These are phyloP conservation scores for Pseudopyrenochaeta lycopersici DNA, from an alignment of 2,329 filamentous ascomycete species.

Conservation along the genomic window DNA sequence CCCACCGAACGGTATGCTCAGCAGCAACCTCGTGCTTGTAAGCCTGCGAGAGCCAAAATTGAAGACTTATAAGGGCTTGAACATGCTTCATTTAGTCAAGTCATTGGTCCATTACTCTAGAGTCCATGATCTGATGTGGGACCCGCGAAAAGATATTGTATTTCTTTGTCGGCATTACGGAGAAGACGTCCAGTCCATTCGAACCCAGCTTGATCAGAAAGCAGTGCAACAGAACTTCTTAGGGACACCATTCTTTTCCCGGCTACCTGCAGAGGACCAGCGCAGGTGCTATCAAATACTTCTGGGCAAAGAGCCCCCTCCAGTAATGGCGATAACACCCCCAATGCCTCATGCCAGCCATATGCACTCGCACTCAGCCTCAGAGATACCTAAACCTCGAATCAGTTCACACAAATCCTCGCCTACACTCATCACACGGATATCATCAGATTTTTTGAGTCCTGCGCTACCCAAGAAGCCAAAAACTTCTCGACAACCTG, in stretches of 20 bases:
- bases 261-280: slow-evolving; percentile 31
- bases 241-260: slow-evolving; percentile 35
- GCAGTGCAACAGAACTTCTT: slow-evolving; percentile 39
- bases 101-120: slow-evolving; percentile 36
- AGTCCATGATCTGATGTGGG: slow-evolving; percentile 36
- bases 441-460: slow-evolving; percentile 11
- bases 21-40: slow-evolving; percentile 36
- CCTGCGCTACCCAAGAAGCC: slow-evolving; percentile 20
- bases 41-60: slow-evolving; percentile 34
- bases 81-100: slow-evolving; percentile 39
- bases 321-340: slow-evolving; percentile 29
- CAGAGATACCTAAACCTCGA: slow-evolving; percentile 11
- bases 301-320: slow-evolving; percentile 35
- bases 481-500: slow-evolving; percentile 1
- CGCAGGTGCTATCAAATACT: slow-evolving; percentile 36
- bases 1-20: slow-evolving; percentile 33
- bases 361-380: slow-evolving; percentile 16
- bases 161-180: slow-evolving; percentile 40
- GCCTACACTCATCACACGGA: slow-evolving; percentile 19
- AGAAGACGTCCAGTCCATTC: slow-evolving; percentile 32
- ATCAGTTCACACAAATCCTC: slow-evolving; percentile 19
- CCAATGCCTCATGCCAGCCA: slow-evolving; percentile 15
- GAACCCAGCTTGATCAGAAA: slow-evolving; percentile 30
- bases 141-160: slow-evolving; percentile 38
- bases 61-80: slow-evolving; percentile 38